phyloP scores from a whole-genome alignment of 1,284 basidiomycete genomes.

The Ustilago shanxiensis region DNA sequence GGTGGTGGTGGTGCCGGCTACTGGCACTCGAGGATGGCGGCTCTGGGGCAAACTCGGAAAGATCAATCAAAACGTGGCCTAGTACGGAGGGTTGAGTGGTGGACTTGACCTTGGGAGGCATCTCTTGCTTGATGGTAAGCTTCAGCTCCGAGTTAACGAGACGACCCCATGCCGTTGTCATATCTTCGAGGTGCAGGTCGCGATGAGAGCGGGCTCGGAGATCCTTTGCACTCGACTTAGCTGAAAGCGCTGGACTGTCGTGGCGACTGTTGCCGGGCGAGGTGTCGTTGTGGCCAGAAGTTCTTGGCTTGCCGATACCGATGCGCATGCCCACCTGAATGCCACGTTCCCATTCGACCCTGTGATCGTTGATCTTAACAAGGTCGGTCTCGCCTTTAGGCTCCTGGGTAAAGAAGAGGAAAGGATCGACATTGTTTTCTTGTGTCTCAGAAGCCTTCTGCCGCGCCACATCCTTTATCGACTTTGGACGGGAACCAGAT shows the following conservation, averaged over 20 bases:
- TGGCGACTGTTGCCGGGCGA: constrained; percentile 28
- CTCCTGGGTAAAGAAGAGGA: constrained; percentile 51
- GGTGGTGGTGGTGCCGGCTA: constrained; percentile 43
- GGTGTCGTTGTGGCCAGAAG: constrained; percentile 10
- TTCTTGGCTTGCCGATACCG: constrained; percentile 54
- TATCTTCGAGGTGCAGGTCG: constrained; percentile 36
- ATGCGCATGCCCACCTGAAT: constrained; percentile 61
- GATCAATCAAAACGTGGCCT: constrained; percentile 78
- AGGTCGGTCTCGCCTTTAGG: constrained; percentile 53
- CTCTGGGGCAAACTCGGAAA: constrained; percentile 80
- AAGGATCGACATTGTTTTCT: constrained; percentile 39
- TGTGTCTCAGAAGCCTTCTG: constrained; percentile 19
- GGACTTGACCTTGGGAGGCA: constrained; percentile 34
- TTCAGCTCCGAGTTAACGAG: constrained; percentile 56
- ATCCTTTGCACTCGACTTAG: constrained; percentile 46
- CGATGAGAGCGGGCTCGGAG: constrained; percentile 30
- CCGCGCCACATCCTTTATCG: constrained; percentile 26
- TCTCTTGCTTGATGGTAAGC: constrained; percentile 57
- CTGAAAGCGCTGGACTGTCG: constrained; percentile 34
- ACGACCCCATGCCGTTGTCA: constrained; percentile 51
- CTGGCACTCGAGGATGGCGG: constrained; percentile 70
- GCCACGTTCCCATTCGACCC: constrained; percentile 58
- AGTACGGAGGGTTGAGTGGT: constrained; percentile 70
- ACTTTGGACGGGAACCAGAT: constrained; percentile 31
- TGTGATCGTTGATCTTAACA: constrained; percentile 44